phyloP scores from a whole-genome alignment of 2,329 filamentous ascomycete genomes.

The Alternaria sp. region DNA sequence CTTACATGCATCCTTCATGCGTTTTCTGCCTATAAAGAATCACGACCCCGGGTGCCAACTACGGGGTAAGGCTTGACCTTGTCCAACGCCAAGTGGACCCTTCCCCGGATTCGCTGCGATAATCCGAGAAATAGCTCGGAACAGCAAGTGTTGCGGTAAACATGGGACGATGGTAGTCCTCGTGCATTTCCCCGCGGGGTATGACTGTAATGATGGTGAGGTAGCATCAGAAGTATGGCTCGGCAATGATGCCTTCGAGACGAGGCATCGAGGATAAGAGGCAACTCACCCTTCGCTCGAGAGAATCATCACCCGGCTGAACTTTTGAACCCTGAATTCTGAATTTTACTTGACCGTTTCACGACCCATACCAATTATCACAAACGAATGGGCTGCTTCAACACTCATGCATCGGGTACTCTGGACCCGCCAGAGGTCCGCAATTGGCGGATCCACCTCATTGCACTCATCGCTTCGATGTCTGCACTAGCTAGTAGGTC shows the following conservation, averaged over 20 bases:
- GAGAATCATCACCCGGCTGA: neutral
- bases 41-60: constrained; percentile 18
- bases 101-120: constrained; percentile 28
- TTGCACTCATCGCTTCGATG: constrained; percentile 48
- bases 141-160: constrained; percentile 21
- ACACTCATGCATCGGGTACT: constrained; percentile 43
- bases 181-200: constrained; percentile 23
- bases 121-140: constrained; percentile 19
- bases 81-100: constrained; percentile 28
- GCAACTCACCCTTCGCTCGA: neutral
- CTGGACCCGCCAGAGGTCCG: constrained; percentile 48
- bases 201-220: constrained; percentile 16
- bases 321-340: neutral
- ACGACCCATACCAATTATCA: neutral
- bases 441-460: constrained; percentile 48
- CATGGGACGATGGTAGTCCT: constrained; percentile 24
- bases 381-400: constrained; percentile 34
- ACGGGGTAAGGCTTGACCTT: constrained; percentile 26
- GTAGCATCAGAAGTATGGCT: constrained; percentile 18
- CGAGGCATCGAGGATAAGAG: constrained; percentile 13
- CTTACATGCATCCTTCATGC: constrained; percentile 16
- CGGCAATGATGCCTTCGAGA: constrained; percentile 9
- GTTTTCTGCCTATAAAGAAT: constrained; percentile 19
- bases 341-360: neutral
- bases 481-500: constrained; percentile 47